phyloP scores from a whole-genome alignment of 2,329 filamentous ascomycete genomes.

The Aureobasidium sp. region DNA sequence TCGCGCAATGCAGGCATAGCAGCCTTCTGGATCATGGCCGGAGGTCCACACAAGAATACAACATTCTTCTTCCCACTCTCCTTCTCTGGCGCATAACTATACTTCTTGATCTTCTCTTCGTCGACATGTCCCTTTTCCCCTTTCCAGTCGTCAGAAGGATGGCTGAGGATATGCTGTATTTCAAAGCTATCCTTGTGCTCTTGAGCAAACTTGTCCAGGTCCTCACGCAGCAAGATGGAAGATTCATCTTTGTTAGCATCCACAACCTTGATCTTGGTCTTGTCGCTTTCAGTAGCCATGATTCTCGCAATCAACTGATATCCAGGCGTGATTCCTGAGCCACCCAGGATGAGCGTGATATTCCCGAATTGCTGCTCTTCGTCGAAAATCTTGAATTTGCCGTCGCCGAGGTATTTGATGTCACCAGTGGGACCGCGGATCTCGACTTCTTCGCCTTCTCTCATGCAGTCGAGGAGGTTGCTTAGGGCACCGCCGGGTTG shows the following conservation, averaged over 20 bases:
- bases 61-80: slow-evolving; percentile 24
- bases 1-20: slow-evolving; percentile 39
- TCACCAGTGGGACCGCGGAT: slow-evolving; percentile 44
- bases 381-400: slow-evolving; percentile 38
- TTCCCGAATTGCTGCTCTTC: slow-evolving; percentile 34
- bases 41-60: slow-evolving; percentile 43
- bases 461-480: slow-evolving; percentile 45
- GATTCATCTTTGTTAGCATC: slow-evolving; percentile 41
- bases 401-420: slow-evolving; percentile 41
- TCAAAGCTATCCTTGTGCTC: slow-evolving; percentile 32
- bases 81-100: slow-evolving; percentile 34
- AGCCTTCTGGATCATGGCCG: slow-evolving; percentile 44
- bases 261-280: slow-evolving; percentile 34
- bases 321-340: slow-evolving; percentile 44
- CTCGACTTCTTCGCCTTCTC: slow-evolving; percentile 41
- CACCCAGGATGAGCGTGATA: slow-evolving; percentile 42
- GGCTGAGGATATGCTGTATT: slow-evolving; percentile 41
- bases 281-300: slow-evolving; percentile 27
- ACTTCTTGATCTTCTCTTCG: slow-evolving; percentile 32
- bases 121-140: slow-evolving; percentile 39
- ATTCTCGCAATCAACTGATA: slow-evolving; percentile 42
- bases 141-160: slow-evolving; percentile 37
- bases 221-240: slow-evolving; percentile 38
- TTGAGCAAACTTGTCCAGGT: slow-evolving; percentile 35
- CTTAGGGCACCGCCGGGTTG: slow-evolving; percentile 47